Evolutionary conservation across 805 yeast genomes (phyloP).

Genomic region (Metschnikowia reukaufii): DNA sequence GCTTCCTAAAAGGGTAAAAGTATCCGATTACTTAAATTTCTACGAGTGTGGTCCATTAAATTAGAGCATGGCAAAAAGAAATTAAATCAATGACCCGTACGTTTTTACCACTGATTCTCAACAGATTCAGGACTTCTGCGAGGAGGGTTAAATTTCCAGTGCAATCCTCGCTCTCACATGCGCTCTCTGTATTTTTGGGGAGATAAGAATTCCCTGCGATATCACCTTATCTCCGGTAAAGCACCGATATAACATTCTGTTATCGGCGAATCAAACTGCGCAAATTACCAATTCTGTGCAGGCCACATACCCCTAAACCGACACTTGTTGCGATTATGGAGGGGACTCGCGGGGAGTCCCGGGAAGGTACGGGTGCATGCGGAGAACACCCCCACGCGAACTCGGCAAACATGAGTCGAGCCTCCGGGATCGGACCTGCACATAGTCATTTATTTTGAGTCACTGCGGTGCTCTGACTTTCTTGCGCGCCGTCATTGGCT

Average conservation of each 20-base stretch:
- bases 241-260: not conserved
- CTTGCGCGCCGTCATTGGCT: conserved; percentile 3
- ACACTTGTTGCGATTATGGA: not conserved
- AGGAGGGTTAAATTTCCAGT: too few relatives aligned
- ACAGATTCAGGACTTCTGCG: too few relatives aligned
- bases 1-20: not conserved
- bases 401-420: not conserved
- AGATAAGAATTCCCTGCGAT: not conserved
- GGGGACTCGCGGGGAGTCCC: conserved; percentile 1
- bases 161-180: too few relatives aligned
- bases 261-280: conserved; percentile 10
- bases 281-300: not conserved
- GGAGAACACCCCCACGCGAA: not conserved
- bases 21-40: too few relatives aligned
- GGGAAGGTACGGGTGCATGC: conserved; percentile 6
- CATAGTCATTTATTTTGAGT: not conserved
- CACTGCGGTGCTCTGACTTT: conserved; percentile 5
- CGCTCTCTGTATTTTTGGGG: too few relatives aligned
- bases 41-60: too few relatives aligned
- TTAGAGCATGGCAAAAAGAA: too few relatives aligned
- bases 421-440: not conserved
- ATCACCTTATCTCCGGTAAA: conserved; percentile 1
- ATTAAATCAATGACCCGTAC: too few relatives aligned
- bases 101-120: too few relatives aligned
- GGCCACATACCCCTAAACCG: not conserved